Base-by-base conservation (phyloP, 495 filamentous ascomycete species). In the Bathelium albidoporum region DNA sequence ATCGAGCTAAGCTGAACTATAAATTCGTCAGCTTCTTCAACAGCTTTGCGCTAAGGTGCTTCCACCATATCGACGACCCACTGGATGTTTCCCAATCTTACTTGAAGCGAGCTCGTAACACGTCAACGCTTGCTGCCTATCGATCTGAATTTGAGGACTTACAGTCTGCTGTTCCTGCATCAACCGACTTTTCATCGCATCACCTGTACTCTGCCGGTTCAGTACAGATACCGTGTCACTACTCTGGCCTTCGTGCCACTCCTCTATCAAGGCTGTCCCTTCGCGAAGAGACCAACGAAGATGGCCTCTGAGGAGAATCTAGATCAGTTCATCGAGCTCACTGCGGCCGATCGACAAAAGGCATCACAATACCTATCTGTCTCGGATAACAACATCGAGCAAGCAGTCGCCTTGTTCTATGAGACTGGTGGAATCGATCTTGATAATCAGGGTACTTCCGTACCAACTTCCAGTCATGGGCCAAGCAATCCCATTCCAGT, bases 351-450 rank as follows among this genome's bases (percentile, higher is more conserved):
- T 58, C 80, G 82, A 11, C 78, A 85, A 64, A 80, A 85, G 64
- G 91, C 91, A 28, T 80, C 80, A 61, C 88, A 87, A 66, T 95
- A 95, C 74, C 82, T 97, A 39, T 80, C 87, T 67, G 77, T 98
- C 60, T 85, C 90, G 29, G 89, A 95, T 66, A 85, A 84, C 68
- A 85, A 95, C 69, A 77, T 90, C 60, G 83, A 87, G 69, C 89
- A 94, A 72, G 94, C 94, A 9, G 84, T 97, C 70, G 83, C 89
- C 76, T 86, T 97, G 14, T 98, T 83, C 78, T 97, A 89, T 74
- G 87, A 91, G 64, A 93, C 89, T 67, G 81, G 86, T 74, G 78
- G 89, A 77, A 55, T 55, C 39, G 66, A 63, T 59, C 75, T 83
- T 72, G 73, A 84, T 74, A 67, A 85, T 64, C 75, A 66, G 28